Conservation (phyloP, 192 early-diverging fungal genomes). For the Haplosporangium gracile region DNA sequence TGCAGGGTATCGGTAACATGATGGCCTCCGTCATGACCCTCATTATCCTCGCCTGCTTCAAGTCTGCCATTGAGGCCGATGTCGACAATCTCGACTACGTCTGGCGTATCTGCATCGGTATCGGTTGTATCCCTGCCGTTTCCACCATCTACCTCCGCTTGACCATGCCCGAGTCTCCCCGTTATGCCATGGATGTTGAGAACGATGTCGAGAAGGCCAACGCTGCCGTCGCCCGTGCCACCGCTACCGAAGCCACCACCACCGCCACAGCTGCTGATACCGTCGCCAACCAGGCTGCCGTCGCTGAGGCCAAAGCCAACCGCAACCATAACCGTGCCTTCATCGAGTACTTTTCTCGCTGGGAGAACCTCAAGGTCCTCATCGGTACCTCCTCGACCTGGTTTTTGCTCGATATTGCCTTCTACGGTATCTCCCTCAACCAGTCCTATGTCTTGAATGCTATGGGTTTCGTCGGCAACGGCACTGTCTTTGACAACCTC, state of each 20-base stretch:
- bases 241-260: slow-evolving; percentile 70
- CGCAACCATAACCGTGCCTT: slow-evolving; percentile 71
- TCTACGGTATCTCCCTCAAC: slow-evolving; percentile 80
- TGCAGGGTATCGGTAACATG: slow-evolving; percentile 93
- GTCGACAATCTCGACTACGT: slow-evolving; percentile 81
- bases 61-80: slow-evolving; percentile 72
- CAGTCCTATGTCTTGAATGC: slow-evolving; percentile 78
- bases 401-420: slow-evolving; percentile 86
- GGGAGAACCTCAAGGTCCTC: slow-evolving; percentile 86
- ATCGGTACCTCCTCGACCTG: slow-evolving; percentile 81
- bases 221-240: slow-evolving; percentile 55
- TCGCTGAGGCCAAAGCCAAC: slow-evolving; percentile 52
- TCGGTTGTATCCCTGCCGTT: slow-evolving; percentile 84
- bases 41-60: slow-evolving; percentile 76
- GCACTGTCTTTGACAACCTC: slow-evolving; percentile 71
- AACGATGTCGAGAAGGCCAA: slow-evolving; percentile 62
- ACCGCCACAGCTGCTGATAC: slow-evolving; percentile 68
- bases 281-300: slow-evolving; percentile 49
- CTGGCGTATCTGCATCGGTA: slow-evolving; percentile 88
- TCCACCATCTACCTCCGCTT: slow-evolving; percentile 88
- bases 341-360: slow-evolving; percentile 80
- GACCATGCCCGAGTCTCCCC: slow-evolving; percentile 92
- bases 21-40: slow-evolving; percentile 79
- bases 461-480: slow-evolving; percentile 73
- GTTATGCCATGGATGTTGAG: slow-evolving; percentile 73